Conservation (phyloP, 225 moss, liverwort and hornwort species). For the Sphagnum contortum region DNA sequence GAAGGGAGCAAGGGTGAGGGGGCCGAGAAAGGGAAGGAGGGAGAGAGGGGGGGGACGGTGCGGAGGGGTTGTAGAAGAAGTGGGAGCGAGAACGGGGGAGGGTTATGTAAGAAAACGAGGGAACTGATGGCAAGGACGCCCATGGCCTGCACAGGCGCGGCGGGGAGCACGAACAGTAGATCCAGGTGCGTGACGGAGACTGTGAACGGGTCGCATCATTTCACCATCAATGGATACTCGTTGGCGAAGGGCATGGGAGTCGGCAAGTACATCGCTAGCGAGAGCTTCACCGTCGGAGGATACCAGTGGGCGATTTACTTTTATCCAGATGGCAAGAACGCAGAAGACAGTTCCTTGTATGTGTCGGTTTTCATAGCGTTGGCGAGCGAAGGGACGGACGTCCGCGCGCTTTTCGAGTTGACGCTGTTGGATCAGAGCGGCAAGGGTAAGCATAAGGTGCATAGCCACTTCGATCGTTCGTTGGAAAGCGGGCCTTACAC, state of each 20-base stretch:
- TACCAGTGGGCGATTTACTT: constrained; percentile 99
- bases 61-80: no score
- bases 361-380: constrained; percentile 96
- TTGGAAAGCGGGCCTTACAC: constrained; percentile 95
- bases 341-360: constrained; percentile 89
- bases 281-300: constrained; percentile 84
- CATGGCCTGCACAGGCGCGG: constrained; percentile 91
- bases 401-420: constrained; percentile 93
- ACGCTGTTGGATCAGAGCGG: constrained; percentile 94
- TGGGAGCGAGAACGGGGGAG: no score
- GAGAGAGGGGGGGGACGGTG: no score
- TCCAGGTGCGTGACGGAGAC: constrained; percentile 91
- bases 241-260: constrained; percentile 98
- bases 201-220: constrained; percentile 93
- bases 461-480: constrained; percentile 94
- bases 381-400: constrained; percentile 94
- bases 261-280: constrained; percentile 96
- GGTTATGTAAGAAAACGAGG: constrained; percentile 7
- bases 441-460: constrained; percentile 97
- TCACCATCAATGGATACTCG: constrained; percentile 94
- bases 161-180: constrained; percentile 63
- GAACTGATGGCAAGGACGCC: constrained; percentile 89
- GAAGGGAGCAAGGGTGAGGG: no score
- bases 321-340: constrained; percentile 97
- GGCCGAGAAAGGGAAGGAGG: no score